Conservation (phyloP, 1,284 basidiomycete species). For the Puccinia triticina region DNA sequence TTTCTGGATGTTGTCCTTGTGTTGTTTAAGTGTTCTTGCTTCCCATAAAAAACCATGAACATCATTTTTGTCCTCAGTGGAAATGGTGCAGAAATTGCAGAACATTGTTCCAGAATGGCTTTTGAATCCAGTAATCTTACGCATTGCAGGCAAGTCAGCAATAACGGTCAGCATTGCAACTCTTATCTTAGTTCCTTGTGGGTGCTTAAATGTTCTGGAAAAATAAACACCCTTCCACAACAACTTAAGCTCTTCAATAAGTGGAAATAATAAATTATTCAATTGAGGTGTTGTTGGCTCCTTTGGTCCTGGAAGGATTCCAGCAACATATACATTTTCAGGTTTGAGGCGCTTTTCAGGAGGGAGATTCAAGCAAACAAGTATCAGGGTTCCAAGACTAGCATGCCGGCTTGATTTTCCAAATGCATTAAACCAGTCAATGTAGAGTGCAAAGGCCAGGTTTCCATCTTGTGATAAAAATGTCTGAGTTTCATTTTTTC, state of each 20-base stretch:
- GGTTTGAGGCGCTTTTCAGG: slow-evolving; percentile 57
- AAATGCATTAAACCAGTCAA: slow-evolving; percentile 33
- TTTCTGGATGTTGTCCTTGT: not conserved
- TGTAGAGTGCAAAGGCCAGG: not conserved
- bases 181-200: not conserved
- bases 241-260: slow-evolving; percentile 58
- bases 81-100: slow-evolving; percentile 31
- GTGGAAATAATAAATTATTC: slow-evolving; percentile 58
- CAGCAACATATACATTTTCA: slow-evolving; percentile 62
- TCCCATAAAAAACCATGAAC: not conserved
- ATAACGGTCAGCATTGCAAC: slow-evolving; percentile 15
- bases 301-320: slow-evolving; percentile 59
- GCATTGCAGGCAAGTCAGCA: slow-evolving; percentile 30
- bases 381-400: not conserved
- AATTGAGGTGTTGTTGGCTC: slow-evolving; percentile 54
- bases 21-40: not conserved
- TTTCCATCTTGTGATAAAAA: slow-evolving; percentile 13
- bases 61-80: slow-evolving; percentile 3
- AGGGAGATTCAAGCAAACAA: slow-evolving; percentile 54
- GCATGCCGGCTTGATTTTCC: no score
- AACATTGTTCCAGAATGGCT: slow-evolving; percentile 30
- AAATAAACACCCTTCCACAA: slow-evolving; percentile 56
- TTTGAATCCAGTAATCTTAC: slow-evolving; percentile 7
- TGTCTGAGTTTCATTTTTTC: not conserved
- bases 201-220: slow-evolving; percentile 26